Percentiles rank a stretch among this genome's conserved stretches.
phyloP scores from a whole-genome alignment of 2,329 filamentous ascomycete genomes.

The Macroventuria anomochaeta region DNA sequence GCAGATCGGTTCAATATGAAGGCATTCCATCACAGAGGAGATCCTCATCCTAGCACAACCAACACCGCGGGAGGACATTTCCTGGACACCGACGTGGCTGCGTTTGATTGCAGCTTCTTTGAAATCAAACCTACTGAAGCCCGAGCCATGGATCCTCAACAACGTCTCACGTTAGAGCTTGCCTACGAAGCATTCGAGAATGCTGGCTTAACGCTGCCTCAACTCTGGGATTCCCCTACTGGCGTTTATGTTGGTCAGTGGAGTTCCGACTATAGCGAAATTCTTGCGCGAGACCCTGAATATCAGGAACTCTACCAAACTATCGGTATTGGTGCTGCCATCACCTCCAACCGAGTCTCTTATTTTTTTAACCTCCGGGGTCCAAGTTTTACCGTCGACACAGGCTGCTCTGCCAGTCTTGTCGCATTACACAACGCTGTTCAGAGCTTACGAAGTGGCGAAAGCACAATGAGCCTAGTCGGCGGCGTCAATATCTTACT shows the following conservation, averaged over 20 bases:
- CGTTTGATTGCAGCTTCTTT: neutral
- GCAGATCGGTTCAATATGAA: slow-evolving; percentile 37
- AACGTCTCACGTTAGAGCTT: slow-evolving; percentile 26
- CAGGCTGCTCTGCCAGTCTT: slow-evolving; percentile 44
- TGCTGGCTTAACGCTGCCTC: neutral
- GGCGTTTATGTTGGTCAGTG: neutral
- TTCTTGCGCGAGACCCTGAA: neutral
- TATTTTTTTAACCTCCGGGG: slow-evolving; percentile 47
- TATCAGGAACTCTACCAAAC: neutral
- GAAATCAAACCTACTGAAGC: neutral
- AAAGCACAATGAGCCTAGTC: neutral
- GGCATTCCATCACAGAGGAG: slow-evolving; percentile 30
- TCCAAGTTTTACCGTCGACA: slow-evolving; percentile 47
- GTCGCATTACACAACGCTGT: slow-evolving; percentile 21
- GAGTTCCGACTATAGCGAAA: neutral
- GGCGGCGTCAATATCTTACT: neutral
- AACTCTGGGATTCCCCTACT: neutral
- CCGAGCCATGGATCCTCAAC: slow-evolving; percentile 8
- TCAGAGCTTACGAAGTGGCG: slow-evolving; percentile 21
- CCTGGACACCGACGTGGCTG: neutral
- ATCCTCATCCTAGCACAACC: slow-evolving; percentile 27
- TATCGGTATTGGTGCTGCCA: neutral
- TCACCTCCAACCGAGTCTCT: slow-evolving; percentile 38
- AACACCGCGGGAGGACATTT: neutral
- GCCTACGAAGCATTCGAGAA: slow-evolving; percentile 24